Conservation (phyloP, 768 basidiomycete genomes). For the Tylopilus plumbeoviolaceoides region DNA sequence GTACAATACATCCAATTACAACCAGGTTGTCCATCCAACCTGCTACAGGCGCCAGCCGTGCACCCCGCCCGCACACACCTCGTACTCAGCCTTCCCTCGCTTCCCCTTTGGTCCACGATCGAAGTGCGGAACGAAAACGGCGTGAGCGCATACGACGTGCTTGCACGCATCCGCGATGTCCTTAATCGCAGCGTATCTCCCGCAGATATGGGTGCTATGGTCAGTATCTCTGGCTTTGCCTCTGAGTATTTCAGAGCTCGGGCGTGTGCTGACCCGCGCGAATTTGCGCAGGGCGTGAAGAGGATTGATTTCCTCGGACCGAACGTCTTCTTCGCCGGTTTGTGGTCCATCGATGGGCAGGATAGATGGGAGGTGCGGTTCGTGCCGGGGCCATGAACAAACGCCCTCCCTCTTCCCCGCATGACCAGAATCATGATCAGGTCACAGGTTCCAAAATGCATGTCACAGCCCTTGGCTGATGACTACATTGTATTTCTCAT, state of each 20-base stretch:
- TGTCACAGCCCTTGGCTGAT: background rate
- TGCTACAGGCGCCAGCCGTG: slow-evolving; percentile 22
- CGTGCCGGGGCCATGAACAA: slow-evolving; percentile 12
- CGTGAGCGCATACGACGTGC: slow-evolving; percentile 28
- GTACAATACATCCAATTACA: slow-evolving; percentile 20
- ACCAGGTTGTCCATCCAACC: slow-evolving; percentile 12
- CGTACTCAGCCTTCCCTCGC: slow-evolving; percentile 17
- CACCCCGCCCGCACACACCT: slow-evolving; percentile 17
- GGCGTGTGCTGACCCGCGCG: slow-evolving; percentile 29
- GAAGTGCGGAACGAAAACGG: slow-evolving; percentile 28
- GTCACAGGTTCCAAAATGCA: slow-evolving; percentile 6
- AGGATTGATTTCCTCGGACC: slow-evolving; percentile 37
- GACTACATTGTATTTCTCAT: slow-evolving; percentile 16
- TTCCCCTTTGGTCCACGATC: slow-evolving; percentile 28
- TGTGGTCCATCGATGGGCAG: slow-evolving; percentile 25
- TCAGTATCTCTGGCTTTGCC: slow-evolving; percentile 18
- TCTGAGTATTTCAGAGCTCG: slow-evolving; percentile 29
- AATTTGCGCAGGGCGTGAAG: slow-evolving; percentile 38
- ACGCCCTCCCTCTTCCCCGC: background rate
- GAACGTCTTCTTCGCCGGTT: slow-evolving; percentile 28
- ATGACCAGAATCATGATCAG: slow-evolving; percentile 3
- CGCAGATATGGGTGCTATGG: slow-evolving; percentile 24
- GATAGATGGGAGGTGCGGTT: slow-evolving; percentile 31
- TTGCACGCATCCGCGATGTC: slow-evolving; percentile 24
- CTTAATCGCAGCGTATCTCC: slow-evolving; percentile 25